Evolutionary conservation across 345 rosid genomes (phyloP), one percentile per base, ranked within the genome.

Genomic region (Eucalyptus guilfoylei): DNA sequence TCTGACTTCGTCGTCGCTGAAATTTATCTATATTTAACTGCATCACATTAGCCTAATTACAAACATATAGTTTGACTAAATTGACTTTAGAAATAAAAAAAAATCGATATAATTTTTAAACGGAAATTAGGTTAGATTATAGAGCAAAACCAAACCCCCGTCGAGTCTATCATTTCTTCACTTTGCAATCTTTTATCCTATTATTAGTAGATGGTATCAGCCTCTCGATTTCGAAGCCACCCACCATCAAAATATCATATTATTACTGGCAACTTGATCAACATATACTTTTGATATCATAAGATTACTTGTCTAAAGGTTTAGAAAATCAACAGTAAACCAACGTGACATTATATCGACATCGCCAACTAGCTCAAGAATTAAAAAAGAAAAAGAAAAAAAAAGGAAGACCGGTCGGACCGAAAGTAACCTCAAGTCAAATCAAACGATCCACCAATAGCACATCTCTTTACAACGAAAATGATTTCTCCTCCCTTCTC

Each of bases 1-100:
- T 76, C 8, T 2, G 23, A 72, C 11, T 42, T 19, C 3, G 0
- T 11, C 4, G 26, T 5, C 26, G 2, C 8, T 9, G 11, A 34
- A 69, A 34, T 3, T 3, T 40, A 21, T 37, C 3, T 10, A 72
- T 21, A 3, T 37, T 21, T 37, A 24, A 11, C 8, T 11, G 8
- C 24, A 1, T 72, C 28, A 28, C 5, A 5, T 37, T 37, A 11
- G 21, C 15, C 24, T 40, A 34, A 76, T 76, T 21, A 76, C 4
- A 10, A 44, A 37, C 83, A 3, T 19, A 37, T 19, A 37, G 9
- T 23, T 21, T 24, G 42, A 37, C 5, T 9, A 9, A 7, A 37
- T 37, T 19, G 28, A 76, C 23, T 72, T 21, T 9, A 69, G 34
- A 34, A 32, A 32, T 14, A 32, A 72, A 17, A 69, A 69, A 64